phyloP scores from a whole-genome alignment of 2,329 filamentous ascomycete genomes.

The Diplodia mutila region DNA sequence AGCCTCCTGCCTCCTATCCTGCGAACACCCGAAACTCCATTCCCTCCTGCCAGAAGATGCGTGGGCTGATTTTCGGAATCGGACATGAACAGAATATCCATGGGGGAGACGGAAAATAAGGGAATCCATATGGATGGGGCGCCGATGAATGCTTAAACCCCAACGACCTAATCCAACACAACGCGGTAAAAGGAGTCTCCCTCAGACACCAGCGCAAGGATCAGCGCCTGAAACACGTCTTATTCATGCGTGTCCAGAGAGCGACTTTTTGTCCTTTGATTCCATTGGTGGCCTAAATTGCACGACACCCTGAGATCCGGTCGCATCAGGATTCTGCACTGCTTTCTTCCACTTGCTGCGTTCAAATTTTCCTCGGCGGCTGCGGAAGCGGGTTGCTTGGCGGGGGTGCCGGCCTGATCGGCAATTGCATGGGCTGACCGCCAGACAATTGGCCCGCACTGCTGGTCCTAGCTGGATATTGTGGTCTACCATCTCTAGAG shows the following conservation, averaged over 20 bases:
- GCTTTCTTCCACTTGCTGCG: neutral
- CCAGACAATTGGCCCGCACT: conserved; percentile 44
- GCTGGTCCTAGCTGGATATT: conserved; percentile 48
- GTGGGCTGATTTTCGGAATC: conserved; percentile 10
- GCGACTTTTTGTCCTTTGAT: neutral
- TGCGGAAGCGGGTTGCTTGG: conserved; percentile 29
- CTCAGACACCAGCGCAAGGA: neutral
- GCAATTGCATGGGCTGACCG: conserved; percentile 45
- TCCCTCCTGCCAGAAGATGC: conserved; percentile 5
- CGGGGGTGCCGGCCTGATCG: conserved; percentile 50
- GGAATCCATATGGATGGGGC: conserved; percentile 13
- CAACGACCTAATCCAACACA: conserved; percentile 7
- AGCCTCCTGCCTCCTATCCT: conserved; percentile 9
- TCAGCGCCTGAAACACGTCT: conserved; percentile 1
- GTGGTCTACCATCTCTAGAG: conserved; percentile 36
- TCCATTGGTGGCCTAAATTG: neutral
- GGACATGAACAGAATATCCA: conserved; percentile 13
- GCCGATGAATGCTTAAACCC: conserved; percentile 19
- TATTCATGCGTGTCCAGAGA: neutral
- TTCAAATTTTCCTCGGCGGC: conserved; percentile 20
- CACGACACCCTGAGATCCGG: neutral
- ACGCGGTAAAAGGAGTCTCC: neutral
- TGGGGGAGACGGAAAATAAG: conserved; percentile 1
- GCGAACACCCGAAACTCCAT: conserved; percentile 20
- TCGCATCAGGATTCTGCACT: conserved; percentile 2